Conservation (phyloP, 2,329 filamentous ascomycete genomes). For the Phyllosticta citrichinensis region DNA sequence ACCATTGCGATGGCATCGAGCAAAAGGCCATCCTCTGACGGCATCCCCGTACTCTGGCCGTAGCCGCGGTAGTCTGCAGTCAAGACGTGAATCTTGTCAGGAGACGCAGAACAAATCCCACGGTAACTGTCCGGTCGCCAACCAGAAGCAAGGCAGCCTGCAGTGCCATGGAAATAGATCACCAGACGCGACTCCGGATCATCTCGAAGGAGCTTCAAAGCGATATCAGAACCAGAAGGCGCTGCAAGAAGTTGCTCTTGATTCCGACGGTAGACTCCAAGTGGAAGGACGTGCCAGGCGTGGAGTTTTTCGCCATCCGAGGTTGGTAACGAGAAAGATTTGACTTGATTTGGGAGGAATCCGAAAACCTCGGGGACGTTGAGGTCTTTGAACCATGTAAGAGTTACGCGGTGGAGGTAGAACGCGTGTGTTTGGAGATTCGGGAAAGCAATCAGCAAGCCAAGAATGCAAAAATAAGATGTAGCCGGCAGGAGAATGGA, state of each 20-base stretch:
- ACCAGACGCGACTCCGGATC: constrained; percentile 56
- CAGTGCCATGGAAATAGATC: constrained; percentile 51
- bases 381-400: constrained; percentile 46
- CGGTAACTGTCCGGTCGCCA: constrained; percentile 48
- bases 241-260: constrained; percentile 32
- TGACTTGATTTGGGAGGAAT: constrained; percentile 41
- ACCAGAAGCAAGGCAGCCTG: constrained; percentile 46
- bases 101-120: constrained; percentile 41
- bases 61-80: constrained; percentile 91
- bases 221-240: constrained; percentile 36
- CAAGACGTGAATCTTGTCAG: constrained; percentile 51
- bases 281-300: constrained; percentile 42
- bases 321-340: constrained; percentile 37
- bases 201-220: constrained; percentile 51
- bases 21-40: constrained; percentile 70
- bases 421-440: constrained; percentile 46
- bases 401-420: constrained; percentile 44
- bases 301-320: constrained; percentile 33
- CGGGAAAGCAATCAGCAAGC: constrained; percentile 34
- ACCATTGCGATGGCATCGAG: constrained; percentile 66
- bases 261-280: constrained; percentile 36
- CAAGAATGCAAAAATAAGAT: constrained; percentile 35
- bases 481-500: constrained; percentile 11
- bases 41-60: constrained; percentile 67
- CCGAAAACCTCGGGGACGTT: constrained; percentile 39